Base-by-base conservation (phyloP, 306 rosid genomes). In the Vachellia collinsii region DNA sequence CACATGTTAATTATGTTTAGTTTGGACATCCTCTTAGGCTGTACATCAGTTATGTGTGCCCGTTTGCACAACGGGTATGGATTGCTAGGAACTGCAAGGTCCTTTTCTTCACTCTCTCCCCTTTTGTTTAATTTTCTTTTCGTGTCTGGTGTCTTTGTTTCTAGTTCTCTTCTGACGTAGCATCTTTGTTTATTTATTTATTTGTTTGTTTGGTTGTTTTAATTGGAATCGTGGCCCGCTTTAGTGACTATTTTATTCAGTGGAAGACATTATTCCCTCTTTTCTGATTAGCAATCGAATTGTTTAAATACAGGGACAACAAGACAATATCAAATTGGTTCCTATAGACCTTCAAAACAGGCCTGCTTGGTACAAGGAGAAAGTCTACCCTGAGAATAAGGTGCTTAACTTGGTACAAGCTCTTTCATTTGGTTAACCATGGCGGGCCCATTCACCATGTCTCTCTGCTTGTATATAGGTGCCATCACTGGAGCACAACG, bases 321-420 rank as follows among this genome's bases (percentile, higher is more conserved):
- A 91, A 81, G 90, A 92, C 51, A 77, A 92, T 87, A 92, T 92
- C 68, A 78, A 92, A 65, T 76, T 92, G 84, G 94, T 92, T 59
- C 88, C 97, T 37, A 71, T 92, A 1, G 51, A 88, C 76, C 97
- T 94, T 58, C 74, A 20, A 39, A 47, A 87, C 77, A 92, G 97
- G 88, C 98, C 97, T 68, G 85, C 88, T 74, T 94, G 97, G 98
- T 94, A 92, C 76, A 92, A 91, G 88, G 98, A 94, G 81, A 94
- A 91, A 68, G 90, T 94, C 23, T 90, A 94, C 81, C 88, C 94
- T 64, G 83, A 66, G 78, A 94, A 92, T 69, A 92, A 94, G 89
- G 96, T 91, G 47, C 66, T 77, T 75, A 50, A 70, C 37, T 65
- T 58, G n/a, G 1, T 16, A 16, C 61, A 1, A 12, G 36, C 62